Evolutionary conservation across 1,139 yeast genomes (phyloP), one percentile per base, ranked within the genome.

Genomic region (Entelexis sorbosivorans): DNA sequence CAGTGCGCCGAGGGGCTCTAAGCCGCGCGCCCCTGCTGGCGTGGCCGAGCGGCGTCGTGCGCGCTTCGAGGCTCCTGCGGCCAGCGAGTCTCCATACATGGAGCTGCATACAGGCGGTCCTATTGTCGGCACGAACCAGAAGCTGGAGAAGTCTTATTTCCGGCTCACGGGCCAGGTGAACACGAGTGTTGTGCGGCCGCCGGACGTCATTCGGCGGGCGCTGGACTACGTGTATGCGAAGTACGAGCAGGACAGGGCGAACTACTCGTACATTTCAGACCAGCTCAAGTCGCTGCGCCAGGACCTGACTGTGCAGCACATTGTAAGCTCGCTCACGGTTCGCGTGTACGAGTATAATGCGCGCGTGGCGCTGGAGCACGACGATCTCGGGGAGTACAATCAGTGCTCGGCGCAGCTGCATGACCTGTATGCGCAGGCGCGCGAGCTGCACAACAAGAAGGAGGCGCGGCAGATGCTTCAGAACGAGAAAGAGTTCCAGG

Each of bases 211-310:
- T 51, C 73, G 75, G 57, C 73, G 74, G 60, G 76, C 95, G 1
- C 68, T 83, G 43, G 72, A 71, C 31, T 65, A 73, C 51, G 73
- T 91, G 8, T 67, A 78, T 58, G 63, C 68, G 9, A 82, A 81
- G 60, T 82, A 80, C 70, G 32, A 26, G 13, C 61, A 70, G 20
- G 69, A 69, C 8, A 76, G 76, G 24, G 73, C 73, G 45, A 73
- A 74, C 53, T 91, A 91, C 64, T 74, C 81, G 28, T 91, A 89
- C 64, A 68, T 86, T 9, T 83, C 91, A 63, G 93, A 86, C 65
- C 98, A 91, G 66, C 78, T 89, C 64, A 89, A 89, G 66, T 84
- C 96, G 0, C 74, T 91, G 56, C 73, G 98, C 59, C 98, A 91
- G 66, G 98, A 91, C 68, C 69, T 91, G 58, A 85, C 95, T 5